Conservation (phyloP, 805 yeast genomes). For the Blastobotrys terrestris region DNA sequence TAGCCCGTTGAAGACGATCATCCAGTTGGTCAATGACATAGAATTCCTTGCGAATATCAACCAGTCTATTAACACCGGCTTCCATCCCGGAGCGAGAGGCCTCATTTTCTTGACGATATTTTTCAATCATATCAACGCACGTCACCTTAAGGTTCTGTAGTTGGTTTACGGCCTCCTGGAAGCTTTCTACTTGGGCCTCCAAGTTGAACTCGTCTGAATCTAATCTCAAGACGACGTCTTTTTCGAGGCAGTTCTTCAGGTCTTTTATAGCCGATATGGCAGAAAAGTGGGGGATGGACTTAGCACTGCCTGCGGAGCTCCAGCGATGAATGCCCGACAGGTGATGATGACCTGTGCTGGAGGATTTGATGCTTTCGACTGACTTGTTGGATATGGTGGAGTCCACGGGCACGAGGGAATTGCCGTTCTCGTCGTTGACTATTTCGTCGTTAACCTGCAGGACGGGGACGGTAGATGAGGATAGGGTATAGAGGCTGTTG, state of each 20-base stretch:
- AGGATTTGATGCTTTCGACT: background rate
- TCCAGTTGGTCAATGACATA: conserved; percentile 20
- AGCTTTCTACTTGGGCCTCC: conserved; percentile 14
- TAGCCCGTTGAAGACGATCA: conserved; percentile 20
- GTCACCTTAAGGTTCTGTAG: conserved; percentile 21
- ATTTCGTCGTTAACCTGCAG: background rate
- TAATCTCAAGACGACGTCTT: conserved; percentile 16
- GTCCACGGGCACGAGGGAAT: background rate
- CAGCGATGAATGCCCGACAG: background rate
- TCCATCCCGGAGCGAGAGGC: conserved; percentile 19
- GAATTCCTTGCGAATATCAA: conserved; percentile 21
- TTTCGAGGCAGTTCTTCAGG: conserved; percentile 12
- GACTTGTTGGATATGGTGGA: background rate
- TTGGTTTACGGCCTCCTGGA: conserved; percentile 22
- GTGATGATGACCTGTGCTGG: background rate
- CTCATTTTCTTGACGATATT: conserved; percentile 18
- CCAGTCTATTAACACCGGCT: conserved; percentile 19
- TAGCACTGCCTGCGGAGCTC: background rate
- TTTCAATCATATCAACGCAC: conserved; percentile 16
- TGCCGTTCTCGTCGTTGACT: background rate
- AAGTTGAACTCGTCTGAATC: conserved; percentile 11
- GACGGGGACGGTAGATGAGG: background rate
- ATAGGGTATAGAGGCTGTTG: background rate
- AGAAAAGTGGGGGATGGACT: background rate
- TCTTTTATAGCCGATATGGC: conserved; percentile 6